Evolutionary conservation across 345 rosid species (phyloP), one percentile per base, ranked within the genome.

Genomic region (Stellera chamaejasme): DNA sequence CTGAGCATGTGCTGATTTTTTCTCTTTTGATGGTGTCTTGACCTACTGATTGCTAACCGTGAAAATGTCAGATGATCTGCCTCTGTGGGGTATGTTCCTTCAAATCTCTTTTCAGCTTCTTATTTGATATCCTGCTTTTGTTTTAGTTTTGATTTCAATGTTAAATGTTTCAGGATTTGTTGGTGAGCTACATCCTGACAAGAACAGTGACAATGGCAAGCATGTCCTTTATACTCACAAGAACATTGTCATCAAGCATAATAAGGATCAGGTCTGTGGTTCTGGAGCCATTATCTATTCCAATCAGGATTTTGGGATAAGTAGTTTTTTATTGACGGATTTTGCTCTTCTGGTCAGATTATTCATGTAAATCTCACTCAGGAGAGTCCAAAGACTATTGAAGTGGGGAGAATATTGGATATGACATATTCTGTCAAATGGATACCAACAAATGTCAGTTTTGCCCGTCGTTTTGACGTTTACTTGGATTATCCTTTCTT

Each of bases 401-500:
- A 84, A 76, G 77, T 68, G 27, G 92, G 88, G 44, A 84, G 50
- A 58, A 65, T 67, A 10, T 41, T 84, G 56, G 95, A 87, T 59
- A 66, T 90, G 83, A 87, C 93, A n/a, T 90, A 87, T 69, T 82
- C 97, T 59, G 77, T 90, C 64, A 88, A 81, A 61, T 90, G 97
- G 97, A 61, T 64, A 43, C 56, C 79, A 45, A 90, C 86, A 45
- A 70, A 81, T 73, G 53, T 90, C 66, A 73, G 83, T 46, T 90
- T 82, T 80, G 85, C 93, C 11, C 92, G 88, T 11, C 95, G 97
- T 45, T 90, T 90, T 75, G 97, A 90, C 58, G 88, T 90, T 47
- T 90, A 90, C 68, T 73, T 90, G 75, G 97, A 90, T 67, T 81
- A 90, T 66, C 97, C 93, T 15, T 90, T 90, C 77, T 90, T 90